phyloP scores from a whole-genome alignment of 345 rosid genomes.

The Bruguiera parviflora region DNA sequence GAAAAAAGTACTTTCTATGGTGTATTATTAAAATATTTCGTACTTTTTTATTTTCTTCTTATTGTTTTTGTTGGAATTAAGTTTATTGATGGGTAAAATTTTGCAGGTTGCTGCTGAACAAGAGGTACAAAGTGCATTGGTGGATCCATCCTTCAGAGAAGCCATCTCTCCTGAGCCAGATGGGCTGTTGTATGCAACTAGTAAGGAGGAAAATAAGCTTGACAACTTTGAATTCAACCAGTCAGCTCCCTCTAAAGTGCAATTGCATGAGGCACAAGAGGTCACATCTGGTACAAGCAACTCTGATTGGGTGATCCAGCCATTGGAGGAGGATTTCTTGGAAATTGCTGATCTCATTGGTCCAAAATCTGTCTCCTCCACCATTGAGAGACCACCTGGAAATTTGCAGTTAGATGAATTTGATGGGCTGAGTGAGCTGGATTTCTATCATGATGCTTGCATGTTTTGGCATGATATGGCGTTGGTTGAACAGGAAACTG shows the following conservation, averaged over 20 bases:
- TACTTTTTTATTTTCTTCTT: neutral
- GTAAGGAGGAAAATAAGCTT: constrained; percentile 18
- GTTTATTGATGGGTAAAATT: neutral
- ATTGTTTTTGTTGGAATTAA: neutral
- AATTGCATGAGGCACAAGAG: constrained; percentile 34
- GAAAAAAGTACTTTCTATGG: neutral
- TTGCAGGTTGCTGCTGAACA: constrained; percentile 32
- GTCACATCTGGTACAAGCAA: constrained; percentile 29
- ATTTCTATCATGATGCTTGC: constrained; percentile 43
- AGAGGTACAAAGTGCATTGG: constrained; percentile 40
- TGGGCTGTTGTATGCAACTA: constrained; percentile 5
- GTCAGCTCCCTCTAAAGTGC: constrained; percentile 35
- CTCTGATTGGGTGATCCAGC: constrained; percentile 9
- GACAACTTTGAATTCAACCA: constrained; percentile 28
- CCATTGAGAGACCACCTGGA: constrained; percentile 24
- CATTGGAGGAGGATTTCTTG: constrained; percentile 52
- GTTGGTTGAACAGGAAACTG: constrained; percentile 29
- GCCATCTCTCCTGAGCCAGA: constrained; percentile 25
- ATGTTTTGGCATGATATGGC: constrained; percentile 46
- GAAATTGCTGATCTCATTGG: constrained; percentile 69
- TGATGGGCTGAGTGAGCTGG: constrained; percentile 46
- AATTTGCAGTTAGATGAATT: constrained; percentile 30
- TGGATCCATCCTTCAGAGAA: constrained; percentile 32
- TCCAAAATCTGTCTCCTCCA: constrained; percentile 31
- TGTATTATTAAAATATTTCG: neutral